Conservation (phyloP, 1,284 basidiomycete species). For the Boletus sp. region DNA sequence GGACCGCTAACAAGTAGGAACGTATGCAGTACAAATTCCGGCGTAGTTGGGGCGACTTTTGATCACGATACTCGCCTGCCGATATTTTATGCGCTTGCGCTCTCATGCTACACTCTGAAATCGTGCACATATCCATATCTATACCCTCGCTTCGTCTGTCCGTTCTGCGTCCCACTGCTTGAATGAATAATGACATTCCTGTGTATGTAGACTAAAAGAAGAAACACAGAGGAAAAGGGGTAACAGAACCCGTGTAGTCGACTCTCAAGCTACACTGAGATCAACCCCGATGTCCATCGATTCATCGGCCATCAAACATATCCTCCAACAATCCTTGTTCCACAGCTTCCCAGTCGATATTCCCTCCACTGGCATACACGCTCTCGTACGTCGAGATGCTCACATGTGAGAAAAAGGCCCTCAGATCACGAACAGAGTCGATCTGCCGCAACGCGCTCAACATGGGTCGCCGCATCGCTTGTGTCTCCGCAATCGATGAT, state of each 20-base stretch:
- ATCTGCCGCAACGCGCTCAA: constrained; percentile 66
- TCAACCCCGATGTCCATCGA: neutral
- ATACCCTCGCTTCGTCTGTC: constrained; percentile 20
- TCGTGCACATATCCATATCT: constrained; percentile 29
- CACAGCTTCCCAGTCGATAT: constrained; percentile 83
- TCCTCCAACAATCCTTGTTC: constrained; percentile 78
- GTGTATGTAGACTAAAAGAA: neutral
- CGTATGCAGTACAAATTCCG: constrained; percentile 84
- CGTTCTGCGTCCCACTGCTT: neutral
- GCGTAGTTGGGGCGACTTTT: constrained; percentile 82
- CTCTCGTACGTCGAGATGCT: constrained; percentile 89
- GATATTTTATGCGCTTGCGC: constrained; percentile 11
- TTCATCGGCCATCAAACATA: constrained; percentile 64
- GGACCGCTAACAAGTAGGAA: constrained; percentile 46
- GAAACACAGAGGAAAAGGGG: neutral
- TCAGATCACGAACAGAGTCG: constrained; percentile 76
- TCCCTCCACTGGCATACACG: constrained; percentile 74
- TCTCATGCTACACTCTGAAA: constrained; percentile 7
- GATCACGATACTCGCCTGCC: constrained; percentile 19
- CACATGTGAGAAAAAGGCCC: constrained; percentile 83
- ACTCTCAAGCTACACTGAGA: neutral
- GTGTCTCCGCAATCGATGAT: constrained; percentile 30
- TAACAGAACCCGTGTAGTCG: neutral
- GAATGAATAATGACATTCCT: constrained; percentile 10
- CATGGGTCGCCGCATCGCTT: constrained; percentile 67